A percentile compares a stretch with the other conserved stretches of the same genome.
These are phyloP conservation scores for Purshia tridentata DNA, from an alignment of 306 rosid genomes.

Conservation along the genomic window DNA sequence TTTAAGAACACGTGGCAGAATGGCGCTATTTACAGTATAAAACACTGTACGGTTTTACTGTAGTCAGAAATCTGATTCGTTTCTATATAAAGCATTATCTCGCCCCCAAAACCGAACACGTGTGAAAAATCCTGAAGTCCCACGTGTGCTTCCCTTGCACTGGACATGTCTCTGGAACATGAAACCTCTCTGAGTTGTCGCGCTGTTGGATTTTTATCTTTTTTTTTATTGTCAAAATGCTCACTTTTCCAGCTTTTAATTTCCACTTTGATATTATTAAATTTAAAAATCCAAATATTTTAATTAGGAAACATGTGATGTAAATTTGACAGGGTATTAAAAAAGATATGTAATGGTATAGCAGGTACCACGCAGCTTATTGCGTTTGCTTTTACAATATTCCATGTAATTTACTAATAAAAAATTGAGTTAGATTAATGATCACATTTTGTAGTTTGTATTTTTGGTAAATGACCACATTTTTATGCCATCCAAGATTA, in stretches of 20 bases:
- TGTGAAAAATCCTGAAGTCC: background rate
- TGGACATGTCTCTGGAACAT: slow-evolving; percentile 10
- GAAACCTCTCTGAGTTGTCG: background rate
- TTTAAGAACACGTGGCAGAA: too few relatives aligned
- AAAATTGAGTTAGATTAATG: background rate
- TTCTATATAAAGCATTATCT: background rate
- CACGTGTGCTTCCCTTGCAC: slow-evolving; percentile 3
- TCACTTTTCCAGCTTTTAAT: background rate
- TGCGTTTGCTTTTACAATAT: background rate
- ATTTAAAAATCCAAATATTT: background rate
- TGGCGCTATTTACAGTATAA: background rate
- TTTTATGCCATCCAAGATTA: background rate
- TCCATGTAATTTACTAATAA: background rate
- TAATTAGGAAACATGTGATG: slow-evolving; percentile 4
- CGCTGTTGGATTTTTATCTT: background rate
- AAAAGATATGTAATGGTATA: background rate
- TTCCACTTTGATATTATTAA: background rate
- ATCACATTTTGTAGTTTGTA: background rate
- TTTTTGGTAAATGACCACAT: background rate
- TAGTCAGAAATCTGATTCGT: too few relatives aligned
- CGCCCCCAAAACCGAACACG: background rate
- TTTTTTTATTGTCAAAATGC: background rate
- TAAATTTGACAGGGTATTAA: background rate
- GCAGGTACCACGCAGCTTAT: background rate
- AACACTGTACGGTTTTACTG: background rate